phyloP scores from a whole-genome alignment of 1,284 basidiomycete genomes.

The Apiotrichum gamsii region DNA sequence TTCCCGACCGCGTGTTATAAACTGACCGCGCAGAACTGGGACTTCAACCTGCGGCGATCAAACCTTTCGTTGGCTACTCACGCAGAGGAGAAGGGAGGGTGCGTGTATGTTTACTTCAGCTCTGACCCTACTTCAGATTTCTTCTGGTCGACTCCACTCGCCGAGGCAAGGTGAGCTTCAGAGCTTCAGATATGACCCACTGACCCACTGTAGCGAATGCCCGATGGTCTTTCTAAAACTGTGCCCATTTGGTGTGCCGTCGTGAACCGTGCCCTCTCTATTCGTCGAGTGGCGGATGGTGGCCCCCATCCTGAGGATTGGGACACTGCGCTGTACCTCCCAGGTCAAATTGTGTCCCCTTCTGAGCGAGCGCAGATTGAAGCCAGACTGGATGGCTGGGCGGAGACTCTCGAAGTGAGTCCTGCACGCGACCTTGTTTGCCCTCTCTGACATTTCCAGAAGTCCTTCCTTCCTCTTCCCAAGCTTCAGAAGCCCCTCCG shows the following conservation, averaged over 20 bases:
- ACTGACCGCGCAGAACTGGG: conserved; percentile 55
- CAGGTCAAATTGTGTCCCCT: conserved; percentile 40
- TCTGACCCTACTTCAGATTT: conserved; percentile 54
- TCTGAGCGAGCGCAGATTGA: conserved; percentile 49
- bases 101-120: no score
- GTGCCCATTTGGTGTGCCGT: conserved; percentile 94
- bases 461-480: conserved; percentile 41
- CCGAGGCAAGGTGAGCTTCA: conserved; percentile 61
- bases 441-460: conserved; percentile 16
- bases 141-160: conserved; percentile 89
- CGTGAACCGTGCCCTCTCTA: conserved; percentile 64
- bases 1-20: conserved; percentile 1
- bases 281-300: conserved; percentile 9
- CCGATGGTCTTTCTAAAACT: conserved; percentile 91
- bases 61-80: conserved; percentile 73
- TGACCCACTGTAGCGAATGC: conserved; percentile 57
- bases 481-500: conserved; percentile 39
- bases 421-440: not conserved
- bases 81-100: conserved; percentile 59
- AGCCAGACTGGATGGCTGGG: conserved; percentile 58
- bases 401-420: conserved; percentile 56
- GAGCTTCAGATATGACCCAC: no score
- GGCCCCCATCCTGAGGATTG: conserved; percentile 15
- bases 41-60: conserved; percentile 75
- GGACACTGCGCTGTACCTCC: conserved; percentile 39